These are phyloP conservation scores for Podaxis sp. DNA, from an alignment of 768 basidiomycete species.

Conservation along the genomic window DNA sequence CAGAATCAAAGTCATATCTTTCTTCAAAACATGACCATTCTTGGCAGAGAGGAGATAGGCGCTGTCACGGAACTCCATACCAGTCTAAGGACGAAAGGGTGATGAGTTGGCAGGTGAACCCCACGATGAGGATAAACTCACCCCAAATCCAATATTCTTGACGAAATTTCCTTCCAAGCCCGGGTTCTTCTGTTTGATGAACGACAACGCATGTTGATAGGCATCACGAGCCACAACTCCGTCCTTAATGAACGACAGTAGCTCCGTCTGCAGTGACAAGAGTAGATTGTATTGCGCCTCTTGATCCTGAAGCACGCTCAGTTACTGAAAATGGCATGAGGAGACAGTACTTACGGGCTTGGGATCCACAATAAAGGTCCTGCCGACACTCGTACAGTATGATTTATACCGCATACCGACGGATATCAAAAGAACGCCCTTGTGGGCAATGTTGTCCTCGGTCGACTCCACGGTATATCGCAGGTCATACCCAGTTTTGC, in stretches of 20 bases:
- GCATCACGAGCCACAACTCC: slow-evolving; percentile 74
- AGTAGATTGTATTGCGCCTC: slow-evolving; percentile 82
- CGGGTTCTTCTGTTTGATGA: slow-evolving; percentile 72
- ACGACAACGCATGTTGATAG: slow-evolving; percentile 71
- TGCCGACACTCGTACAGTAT: slow-evolving; percentile 88
- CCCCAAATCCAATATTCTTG: slow-evolving; percentile 89
- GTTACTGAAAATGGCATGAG: neutral
- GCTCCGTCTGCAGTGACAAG: slow-evolving; percentile 70
- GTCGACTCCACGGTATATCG: slow-evolving; percentile 85
- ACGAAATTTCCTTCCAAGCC: slow-evolving; percentile 81
- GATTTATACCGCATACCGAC: slow-evolving; percentile 90
- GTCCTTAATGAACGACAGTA: slow-evolving; percentile 74
- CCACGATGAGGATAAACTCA: slow-evolving; percentile 32
- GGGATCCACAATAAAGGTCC: slow-evolving; percentile 95
- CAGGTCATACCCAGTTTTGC: slow-evolving; percentile 81
- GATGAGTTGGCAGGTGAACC: neutral
- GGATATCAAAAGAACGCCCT: slow-evolving; percentile 83
- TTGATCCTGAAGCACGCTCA: slow-evolving; percentile 62
- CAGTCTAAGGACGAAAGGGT: slow-evolving; percentile 53
- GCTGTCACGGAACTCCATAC: slow-evolving; percentile 92
- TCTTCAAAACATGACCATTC: slow-evolving; percentile 63
- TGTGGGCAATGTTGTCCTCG: slow-evolving; percentile 74
- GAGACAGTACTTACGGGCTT: slow-evolving; percentile 52
- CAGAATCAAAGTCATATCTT: slow-evolving; percentile 85
- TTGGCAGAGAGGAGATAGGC: slow-evolving; percentile 80